Evolutionary conservation across 2,329 filamentous ascomycete species (phyloP), one percentile per base, ranked within the genome.

Genomic region (Stemphylium vesicarium): DNA sequence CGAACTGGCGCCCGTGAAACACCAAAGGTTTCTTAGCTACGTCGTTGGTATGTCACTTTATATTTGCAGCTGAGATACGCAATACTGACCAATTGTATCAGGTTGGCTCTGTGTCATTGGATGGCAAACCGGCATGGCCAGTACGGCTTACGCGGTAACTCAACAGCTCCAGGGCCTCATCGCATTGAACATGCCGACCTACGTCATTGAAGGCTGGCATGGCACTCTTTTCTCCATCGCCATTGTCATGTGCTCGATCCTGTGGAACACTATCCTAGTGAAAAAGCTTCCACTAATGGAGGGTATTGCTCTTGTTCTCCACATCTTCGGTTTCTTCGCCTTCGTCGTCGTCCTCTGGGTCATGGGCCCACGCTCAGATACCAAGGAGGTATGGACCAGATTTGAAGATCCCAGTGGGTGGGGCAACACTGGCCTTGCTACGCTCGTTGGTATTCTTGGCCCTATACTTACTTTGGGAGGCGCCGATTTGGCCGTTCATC

Each of bases 261-360:
- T 78, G 4, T 40, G 20, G 12, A 77, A 79, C 51, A 76, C 75
- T 11, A 41, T 75, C 5, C 55, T 78, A 1, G 72, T 73, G 15
- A 75, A 73, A 44, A 55, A 59, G 18, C 74, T 48, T 66, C 77
- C 65, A 74, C 76, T 57, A n/a, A 48, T 66, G 40, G 62, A 69
- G 43, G 50, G 57, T 4, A 35, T 64, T 9, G 71, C 79, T 12
- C 63, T 82, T 4, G 67, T 79, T 9, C 48, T 83, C 4, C 81
- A 84, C 48, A 65, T 82, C n/a, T 61, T 78, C n/a, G 81, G 80
- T 1, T 80, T 83, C 59, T 78, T 83, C 56, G 79, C 75, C 3
- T 75, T 82, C 53, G 56, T 83, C 10, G 75, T 81, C 1, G 54
- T 60, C 2, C 50, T 68, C 2, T 63, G 59, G 63, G 56, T 60